These are phyloP conservation scores for Tricholomella constricta DNA, from an alignment of 768 basidiomycete species.

Conservation along the genomic window DNA sequence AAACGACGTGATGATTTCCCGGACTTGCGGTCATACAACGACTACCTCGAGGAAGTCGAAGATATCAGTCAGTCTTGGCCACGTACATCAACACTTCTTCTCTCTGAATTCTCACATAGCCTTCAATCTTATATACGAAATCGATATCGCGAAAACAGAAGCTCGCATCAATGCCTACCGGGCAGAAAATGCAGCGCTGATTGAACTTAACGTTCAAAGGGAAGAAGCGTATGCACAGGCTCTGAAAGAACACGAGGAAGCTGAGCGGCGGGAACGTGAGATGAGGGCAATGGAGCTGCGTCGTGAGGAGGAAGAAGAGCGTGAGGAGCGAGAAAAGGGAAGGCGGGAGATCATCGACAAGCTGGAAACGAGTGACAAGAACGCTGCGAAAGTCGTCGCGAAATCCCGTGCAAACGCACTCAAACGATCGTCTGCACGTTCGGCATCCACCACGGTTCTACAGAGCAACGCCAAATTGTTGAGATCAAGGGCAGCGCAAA, in stretches of 20 bases:
- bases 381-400: slow-evolving; percentile 69
- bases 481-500: slow-evolving; percentile 66
- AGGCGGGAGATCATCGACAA: slow-evolving; percentile 77
- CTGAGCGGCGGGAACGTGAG: slow-evolving; percentile 72
- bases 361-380: slow-evolving; percentile 74
- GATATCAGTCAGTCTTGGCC: slow-evolving; percentile 58
- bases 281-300: slow-evolving; percentile 65
- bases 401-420: slow-evolving; percentile 65
- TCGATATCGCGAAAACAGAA: slow-evolving; percentile 81
- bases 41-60: slow-evolving; percentile 96
- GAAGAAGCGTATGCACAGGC: slow-evolving; percentile 76
- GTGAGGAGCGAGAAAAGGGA: slow-evolving; percentile 73
- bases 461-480: slow-evolving; percentile 53
- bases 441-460: slow-evolving; percentile 44
- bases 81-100: slow-evolving; percentile 5
- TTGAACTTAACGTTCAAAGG: slow-evolving; percentile 81
- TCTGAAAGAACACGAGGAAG: slow-evolving; percentile 78
- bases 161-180: slow-evolving; percentile 78
- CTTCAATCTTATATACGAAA: slow-evolving; percentile 93
- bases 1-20: slow-evolving; percentile 89
- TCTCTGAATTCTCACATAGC: slow-evolving; percentile 46
- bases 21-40: slow-evolving; percentile 80
- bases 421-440: slow-evolving; percentile 61
- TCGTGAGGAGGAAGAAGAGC: slow-evolving; percentile 73
- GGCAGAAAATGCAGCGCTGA: slow-evolving; percentile 78